Conservation (phyloP, 2,329 filamentous ascomycete species). For the Periconia sp. region DNA sequence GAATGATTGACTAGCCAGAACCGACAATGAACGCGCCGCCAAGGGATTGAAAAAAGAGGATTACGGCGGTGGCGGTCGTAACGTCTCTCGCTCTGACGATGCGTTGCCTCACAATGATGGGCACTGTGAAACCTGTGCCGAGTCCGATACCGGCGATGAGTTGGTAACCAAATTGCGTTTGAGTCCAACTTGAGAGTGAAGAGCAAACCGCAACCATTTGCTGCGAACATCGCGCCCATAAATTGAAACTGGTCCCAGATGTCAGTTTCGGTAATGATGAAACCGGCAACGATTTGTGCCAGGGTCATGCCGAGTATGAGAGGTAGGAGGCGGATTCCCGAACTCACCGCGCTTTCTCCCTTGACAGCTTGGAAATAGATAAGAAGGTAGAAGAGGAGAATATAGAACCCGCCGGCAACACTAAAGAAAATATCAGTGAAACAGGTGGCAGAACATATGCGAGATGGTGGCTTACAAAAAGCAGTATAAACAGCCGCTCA, state of each 20-base stretch:
- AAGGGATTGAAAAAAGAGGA: conserved; percentile 36
- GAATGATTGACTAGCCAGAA: conserved; percentile 43
- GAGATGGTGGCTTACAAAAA: conserved; percentile 25
- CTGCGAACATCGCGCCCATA: conserved; percentile 28
- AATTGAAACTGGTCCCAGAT: conserved; percentile 39
- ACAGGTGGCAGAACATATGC: no score
- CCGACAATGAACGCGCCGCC: conserved; percentile 44
- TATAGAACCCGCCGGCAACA: conserved; percentile 38
- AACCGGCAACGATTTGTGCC: conserved; percentile 40
- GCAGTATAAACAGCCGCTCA: conserved; percentile 36
- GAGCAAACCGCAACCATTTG: conserved; percentile 45
- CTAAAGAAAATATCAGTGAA: not conserved
- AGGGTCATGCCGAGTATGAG: conserved; percentile 33
- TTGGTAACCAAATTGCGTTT: conserved; percentile 52
- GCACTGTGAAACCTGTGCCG: not conserved
- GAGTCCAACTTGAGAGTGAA: conserved; percentile 41
- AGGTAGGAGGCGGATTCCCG: conserved; percentile 48
- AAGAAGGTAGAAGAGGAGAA: conserved; percentile 49
- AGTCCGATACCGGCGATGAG: conserved; percentile 38
- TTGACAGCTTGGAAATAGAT: conserved; percentile 52
- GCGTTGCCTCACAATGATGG: conserved; percentile 5
- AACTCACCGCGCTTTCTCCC: conserved; percentile 34
- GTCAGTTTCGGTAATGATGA: conserved; percentile 30
- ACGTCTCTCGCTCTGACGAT: conserved; percentile 2
- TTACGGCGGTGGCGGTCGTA: conserved; percentile 4